Conservation (phyloP, 1,139 yeast genomes). For the Cylindricascospora bacillispora region DNA sequence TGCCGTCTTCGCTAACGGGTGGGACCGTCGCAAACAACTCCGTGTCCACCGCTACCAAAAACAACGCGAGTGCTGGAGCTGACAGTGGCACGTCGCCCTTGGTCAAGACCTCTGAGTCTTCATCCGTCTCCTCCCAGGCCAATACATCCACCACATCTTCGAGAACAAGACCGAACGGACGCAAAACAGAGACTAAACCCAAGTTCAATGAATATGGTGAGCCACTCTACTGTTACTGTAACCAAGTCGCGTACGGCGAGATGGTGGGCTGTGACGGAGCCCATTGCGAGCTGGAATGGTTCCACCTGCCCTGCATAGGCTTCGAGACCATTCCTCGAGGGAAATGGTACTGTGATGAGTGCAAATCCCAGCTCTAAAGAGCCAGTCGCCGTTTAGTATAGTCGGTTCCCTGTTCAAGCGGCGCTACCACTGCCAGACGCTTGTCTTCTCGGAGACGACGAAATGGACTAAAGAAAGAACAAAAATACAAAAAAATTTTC, state of each 20-base stretch:
- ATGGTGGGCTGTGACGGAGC: constrained; percentile 99
- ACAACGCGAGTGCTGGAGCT: constrained; percentile 6
- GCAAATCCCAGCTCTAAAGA: constrained; percentile 26
- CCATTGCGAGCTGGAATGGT: constrained; percentile 90
- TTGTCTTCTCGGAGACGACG: no score
- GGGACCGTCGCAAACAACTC: no score
- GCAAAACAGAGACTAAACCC: not conserved
- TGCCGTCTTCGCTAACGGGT: no score
- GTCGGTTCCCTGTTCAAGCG: no score
- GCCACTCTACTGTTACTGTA: constrained; percentile 90
- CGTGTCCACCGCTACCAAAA: constrained; percentile 5
- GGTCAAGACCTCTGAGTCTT: constrained; percentile 3
- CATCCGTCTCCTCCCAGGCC: constrained; percentile 7
- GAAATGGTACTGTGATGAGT: constrained; percentile 94
- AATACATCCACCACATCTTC: constrained; percentile 2
- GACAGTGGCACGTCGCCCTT: constrained; percentile 5
- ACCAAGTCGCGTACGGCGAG: constrained; percentile 93
- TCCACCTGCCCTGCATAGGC: constrained; percentile 92
- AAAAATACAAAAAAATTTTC: constrained; percentile 1
- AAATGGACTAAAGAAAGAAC: not conserved
- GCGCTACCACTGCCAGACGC: no score
- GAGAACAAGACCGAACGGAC: constrained; percentile 7
- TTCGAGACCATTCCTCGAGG: constrained; percentile 86
- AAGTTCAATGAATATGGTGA: constrained; percentile 29
- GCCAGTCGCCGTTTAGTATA: no score